Base-by-base conservation (phyloP, 176 grass and related monocot species). In the Oryza glaberrima region DNA sequence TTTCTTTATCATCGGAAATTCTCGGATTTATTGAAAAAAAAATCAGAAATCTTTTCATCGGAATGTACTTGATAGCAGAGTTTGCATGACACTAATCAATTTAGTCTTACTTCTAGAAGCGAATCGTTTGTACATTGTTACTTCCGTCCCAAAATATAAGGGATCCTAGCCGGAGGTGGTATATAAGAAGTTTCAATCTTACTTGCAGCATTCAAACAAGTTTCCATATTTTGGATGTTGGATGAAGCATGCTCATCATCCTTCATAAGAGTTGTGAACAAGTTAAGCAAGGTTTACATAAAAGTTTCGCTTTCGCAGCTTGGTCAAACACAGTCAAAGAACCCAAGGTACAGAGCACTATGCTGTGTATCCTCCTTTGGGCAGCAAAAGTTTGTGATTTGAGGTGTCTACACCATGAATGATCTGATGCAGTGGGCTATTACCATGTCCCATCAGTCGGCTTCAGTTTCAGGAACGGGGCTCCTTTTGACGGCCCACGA, bases 341-440 rank as follows among this genome's bases (percentile, higher is more conserved):
- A 73, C 70, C 22, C n/a, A 44, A 73, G 22, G 43, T 9, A n/a
- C 11, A 73, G 43, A 48, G 22, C 70, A 48, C 70, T 73, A 28
- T 73, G 70, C 70, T 13, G 22, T 73, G 70, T 47, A 48, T 73
- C 70, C 70, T 46, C 11, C 70, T 73, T 73, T 73, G 70, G 41
- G 70, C 10, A 73, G 70, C 70, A 73, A 47, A 14, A 16, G 22
- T 23, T 48, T 73, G 2, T 73, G 70, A 73, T 73, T 73, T 73
- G 70, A 73, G n/a, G 43, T 73, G 43, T 73, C 70, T 73, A 44
- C 70, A 73, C 22, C n/a, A 26, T 26, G 70, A 22, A 48, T 73
- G 40, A 48, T 73, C 43, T 73, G 70, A 16, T 46, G 43, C 22
- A 28, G 70, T 73, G 70, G 70, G 70, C 70, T 73, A 73, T 26